A percentile compares a stretch with the other conserved stretches of the same genome.
These are phyloP conservation scores for Plectosphaerella sp. DNA, from an alignment of 2,329 filamentous ascomycete genomes.

Conservation along the genomic window DNA sequence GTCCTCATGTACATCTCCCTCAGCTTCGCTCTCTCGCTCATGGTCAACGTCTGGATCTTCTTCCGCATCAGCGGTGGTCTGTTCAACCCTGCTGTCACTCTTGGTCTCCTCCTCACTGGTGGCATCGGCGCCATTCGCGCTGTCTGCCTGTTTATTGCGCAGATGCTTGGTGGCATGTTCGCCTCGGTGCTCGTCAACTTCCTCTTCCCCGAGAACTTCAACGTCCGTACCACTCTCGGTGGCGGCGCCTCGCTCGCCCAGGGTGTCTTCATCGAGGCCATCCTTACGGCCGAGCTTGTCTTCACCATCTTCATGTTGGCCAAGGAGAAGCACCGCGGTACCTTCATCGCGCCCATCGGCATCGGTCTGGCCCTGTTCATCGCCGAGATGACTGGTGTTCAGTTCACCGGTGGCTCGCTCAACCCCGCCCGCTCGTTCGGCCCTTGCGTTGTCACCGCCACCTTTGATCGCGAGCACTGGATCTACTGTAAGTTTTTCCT, in stretches of 20 bases:
- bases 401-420: constrained; percentile 42
- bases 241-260: constrained; percentile 34
- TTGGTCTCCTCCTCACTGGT: constrained; percentile 47
- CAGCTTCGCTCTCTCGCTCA: constrained; percentile 36
- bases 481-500: constrained; percentile 33
- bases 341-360: constrained; percentile 42
- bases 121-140: constrained; percentile 42
- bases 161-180: constrained; percentile 42
- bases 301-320: constrained; percentile 49
- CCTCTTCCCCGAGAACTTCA: constrained; percentile 38
- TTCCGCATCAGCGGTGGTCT: constrained; percentile 37
- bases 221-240: constrained; percentile 34
- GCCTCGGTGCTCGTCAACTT: constrained; percentile 35
- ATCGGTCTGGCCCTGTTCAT: constrained; percentile 43
- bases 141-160: constrained; percentile 41
- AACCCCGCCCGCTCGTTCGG: constrained; percentile 43
- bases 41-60: constrained; percentile 44
- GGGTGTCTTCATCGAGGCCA: constrained; percentile 45
- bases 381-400: constrained; percentile 38
- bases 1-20: constrained; percentile 37
- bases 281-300: constrained; percentile 41
- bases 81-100: constrained; percentile 36
- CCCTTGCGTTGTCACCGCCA: constrained; percentile 35
- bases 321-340: constrained; percentile 42
- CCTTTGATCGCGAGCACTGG: constrained; percentile 40